phyloP scores from a whole-genome alignment of 1,284 basidiomycete genomes.

The Ustilago curta region DNA sequence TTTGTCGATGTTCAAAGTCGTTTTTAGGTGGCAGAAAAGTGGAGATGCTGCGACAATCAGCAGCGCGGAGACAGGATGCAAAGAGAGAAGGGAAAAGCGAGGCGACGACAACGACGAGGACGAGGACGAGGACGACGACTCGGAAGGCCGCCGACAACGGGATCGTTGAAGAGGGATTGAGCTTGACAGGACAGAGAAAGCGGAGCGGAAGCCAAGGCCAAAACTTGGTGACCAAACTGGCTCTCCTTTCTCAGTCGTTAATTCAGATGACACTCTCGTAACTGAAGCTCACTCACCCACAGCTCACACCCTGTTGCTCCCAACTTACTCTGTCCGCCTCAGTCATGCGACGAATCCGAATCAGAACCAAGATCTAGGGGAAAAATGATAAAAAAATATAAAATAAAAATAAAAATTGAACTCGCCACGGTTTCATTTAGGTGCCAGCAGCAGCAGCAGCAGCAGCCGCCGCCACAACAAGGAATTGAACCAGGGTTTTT shows the following conservation, averaged over 20 bases:
- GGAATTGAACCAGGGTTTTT: too few species aligned
- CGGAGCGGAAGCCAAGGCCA: too few species aligned
- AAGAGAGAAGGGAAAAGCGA: background rate
- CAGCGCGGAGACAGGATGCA: background rate
- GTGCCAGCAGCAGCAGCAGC: background rate
- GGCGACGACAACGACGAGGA: background rate
- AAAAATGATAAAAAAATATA: background rate
- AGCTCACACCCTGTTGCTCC: too few species aligned
- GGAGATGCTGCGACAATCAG: background rate
- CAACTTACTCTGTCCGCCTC: background rate
- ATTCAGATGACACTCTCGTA: too few species aligned
- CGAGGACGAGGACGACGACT: background rate
- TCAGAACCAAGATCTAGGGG: background rate
- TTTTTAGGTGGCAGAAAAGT: background rate
- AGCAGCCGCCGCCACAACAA: background rate
- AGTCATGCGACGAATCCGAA: conserved; percentile 5
- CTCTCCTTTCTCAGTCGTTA: too few species aligned
- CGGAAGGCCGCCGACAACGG: conserved; percentile 2
- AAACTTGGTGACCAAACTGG: too few species aligned
- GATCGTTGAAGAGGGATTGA: background rate
- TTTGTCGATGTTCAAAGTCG: conserved; percentile 1
- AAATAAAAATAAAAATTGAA: background rate
- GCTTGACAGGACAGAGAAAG: background rate
- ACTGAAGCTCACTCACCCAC: too few species aligned
- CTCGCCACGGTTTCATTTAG: background rate